phyloP scores from a whole-genome alignment of 768 basidiomycete genomes.

The Phaeotremella skinneri region DNA sequence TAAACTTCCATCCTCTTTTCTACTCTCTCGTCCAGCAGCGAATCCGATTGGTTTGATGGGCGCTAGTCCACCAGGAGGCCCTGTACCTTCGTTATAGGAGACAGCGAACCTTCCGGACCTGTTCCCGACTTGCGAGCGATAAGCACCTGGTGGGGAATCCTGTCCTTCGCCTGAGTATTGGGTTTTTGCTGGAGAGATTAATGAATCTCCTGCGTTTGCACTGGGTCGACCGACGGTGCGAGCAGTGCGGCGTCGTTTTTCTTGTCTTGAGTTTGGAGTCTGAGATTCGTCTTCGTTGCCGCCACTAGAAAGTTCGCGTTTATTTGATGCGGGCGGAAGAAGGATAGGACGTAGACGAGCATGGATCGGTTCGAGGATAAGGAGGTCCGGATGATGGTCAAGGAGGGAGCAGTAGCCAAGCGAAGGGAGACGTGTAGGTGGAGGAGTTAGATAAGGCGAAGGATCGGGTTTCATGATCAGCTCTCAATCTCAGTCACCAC shows the following conservation, averaged over 20 bases:
- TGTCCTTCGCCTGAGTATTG: not conserved
- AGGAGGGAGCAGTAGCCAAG: not conserved
- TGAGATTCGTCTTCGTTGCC: not conserved
- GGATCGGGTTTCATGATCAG: slow-evolving; percentile 1
- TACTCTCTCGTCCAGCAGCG: slow-evolving; percentile 33
- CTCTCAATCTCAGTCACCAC: no score
- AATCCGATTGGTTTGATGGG: slow-evolving; percentile 47
- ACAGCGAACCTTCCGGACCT: not conserved
- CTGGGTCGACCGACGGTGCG: not conserved
- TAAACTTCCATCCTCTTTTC: slow-evolving; percentile 22
- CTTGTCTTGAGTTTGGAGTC: not conserved
- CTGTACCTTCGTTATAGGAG: not conserved
- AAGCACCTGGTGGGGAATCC: not conserved
- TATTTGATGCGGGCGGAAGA: not conserved
- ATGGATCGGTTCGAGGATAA: not conserved
- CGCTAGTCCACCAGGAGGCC: slow-evolving; percentile 12
- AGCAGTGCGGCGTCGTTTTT: not conserved
- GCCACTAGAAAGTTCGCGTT: not conserved
- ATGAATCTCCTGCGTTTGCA: not conserved
- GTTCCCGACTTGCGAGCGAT: not conserved
- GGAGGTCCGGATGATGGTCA: not conserved
- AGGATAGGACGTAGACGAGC: not conserved
- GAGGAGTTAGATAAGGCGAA: slow-evolving; percentile 34
- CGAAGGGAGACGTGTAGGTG: slow-evolving; percentile 30
- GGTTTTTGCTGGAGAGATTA: slow-evolving; percentile 1